Percentiles rank a stretch among this genome's conserved stretches.
Conservation (phyloP, 345 rosid species). For the Diplotaxis tenuifolia region DNA sequence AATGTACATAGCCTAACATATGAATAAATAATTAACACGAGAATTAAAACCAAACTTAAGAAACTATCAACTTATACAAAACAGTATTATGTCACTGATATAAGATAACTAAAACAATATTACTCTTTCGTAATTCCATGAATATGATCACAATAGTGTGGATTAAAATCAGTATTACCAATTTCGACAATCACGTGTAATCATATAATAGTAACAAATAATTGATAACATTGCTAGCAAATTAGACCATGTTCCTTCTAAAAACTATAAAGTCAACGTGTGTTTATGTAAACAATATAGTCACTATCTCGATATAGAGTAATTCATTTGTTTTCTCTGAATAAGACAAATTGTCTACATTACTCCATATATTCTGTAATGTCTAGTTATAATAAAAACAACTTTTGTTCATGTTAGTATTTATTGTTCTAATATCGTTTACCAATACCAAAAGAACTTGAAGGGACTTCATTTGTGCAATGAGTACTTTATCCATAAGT, state of each 20-base stretch:
- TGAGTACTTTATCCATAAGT: background rate
- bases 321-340: background rate
- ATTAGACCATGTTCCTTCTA: background rate
- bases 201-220: background rate
- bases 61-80: background rate
- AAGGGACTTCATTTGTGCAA: background rate
- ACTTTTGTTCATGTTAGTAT: background rate
- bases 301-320: background rate
- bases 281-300: background rate
- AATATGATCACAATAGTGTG: background rate
- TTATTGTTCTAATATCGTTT: background rate
- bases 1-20: background rate
- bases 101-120: no score
- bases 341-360: background rate
- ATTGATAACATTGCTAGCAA: background rate
- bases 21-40: background rate
- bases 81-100: no score
- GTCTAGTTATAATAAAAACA: background rate
- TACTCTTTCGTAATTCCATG: background rate
- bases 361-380: background rate
- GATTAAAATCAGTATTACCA: background rate
- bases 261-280: background rate
- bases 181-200: constrained; percentile 16
- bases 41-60: background rate
- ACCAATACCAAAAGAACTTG: background rate